These are phyloP conservation scores for Aspergillus sp. DNA, from an alignment of 2,329 filamentous ascomycete genomes.

Conservation along the genomic window DNA sequence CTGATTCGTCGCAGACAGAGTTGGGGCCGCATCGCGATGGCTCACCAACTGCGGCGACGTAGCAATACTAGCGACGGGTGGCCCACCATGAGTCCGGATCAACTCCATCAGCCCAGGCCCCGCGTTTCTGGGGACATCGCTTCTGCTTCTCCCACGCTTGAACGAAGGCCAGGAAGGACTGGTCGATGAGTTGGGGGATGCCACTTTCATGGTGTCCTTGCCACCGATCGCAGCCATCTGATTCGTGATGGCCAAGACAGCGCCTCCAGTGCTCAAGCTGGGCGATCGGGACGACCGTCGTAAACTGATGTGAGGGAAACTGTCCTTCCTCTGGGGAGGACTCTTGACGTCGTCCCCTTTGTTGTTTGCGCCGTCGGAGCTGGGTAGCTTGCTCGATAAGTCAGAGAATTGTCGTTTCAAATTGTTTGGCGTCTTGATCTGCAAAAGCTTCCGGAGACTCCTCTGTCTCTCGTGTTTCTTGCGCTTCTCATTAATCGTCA, in stretches of 20 bases:
- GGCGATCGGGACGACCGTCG: constrained; percentile 36
- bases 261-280: constrained; percentile 37
- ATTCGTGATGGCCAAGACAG: constrained; percentile 45
- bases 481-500: constrained; percentile 36
- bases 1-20: constrained; percentile 6
- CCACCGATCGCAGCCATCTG: constrained; percentile 45
- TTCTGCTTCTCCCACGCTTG: constrained; percentile 55
- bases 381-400: constrained; percentile 26
- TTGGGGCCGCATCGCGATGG: constrained; percentile 13
- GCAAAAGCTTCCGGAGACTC: constrained; percentile 46
- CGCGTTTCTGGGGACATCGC: constrained; percentile 50
- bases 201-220: constrained; percentile 58
- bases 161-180: constrained; percentile 45
- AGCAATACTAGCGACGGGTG: constrained; percentile 55
- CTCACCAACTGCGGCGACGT: constrained; percentile 36
- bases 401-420: constrained; percentile 45
- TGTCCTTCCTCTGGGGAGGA: constrained; percentile 28
- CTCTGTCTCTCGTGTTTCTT: constrained; percentile 43
- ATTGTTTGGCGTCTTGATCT: constrained; percentile 37
- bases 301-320: constrained; percentile 36
- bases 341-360: constrained; percentile 18
- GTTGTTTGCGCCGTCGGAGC: constrained; percentile 20
- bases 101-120: constrained; percentile 50
- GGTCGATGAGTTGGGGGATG: constrained; percentile 36
- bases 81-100: constrained; percentile 57